Conservation (phyloP, 441 rosid genomes). For the Pelargonium exstipulatum region DNA sequence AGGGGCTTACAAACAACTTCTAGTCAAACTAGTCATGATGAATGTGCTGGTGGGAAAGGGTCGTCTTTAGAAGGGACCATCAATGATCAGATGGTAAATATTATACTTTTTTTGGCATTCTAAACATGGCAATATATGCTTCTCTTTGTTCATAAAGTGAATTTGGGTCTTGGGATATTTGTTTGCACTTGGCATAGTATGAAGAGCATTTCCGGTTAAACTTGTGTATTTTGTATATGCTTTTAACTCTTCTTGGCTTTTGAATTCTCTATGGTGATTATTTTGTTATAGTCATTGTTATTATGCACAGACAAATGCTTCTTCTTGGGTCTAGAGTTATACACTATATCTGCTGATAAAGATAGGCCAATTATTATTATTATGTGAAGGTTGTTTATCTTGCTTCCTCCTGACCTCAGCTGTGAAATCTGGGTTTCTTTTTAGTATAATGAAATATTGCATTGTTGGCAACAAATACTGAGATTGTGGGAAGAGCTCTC, state of each 20-base stretch:
- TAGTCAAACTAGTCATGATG: constrained; percentile 58
- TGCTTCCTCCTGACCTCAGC: not conserved
- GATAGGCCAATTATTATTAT: constrained; percentile 1
- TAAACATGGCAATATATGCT: constrained; percentile 1
- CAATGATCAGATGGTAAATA: constrained; percentile 51
- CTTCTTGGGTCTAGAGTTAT: not conserved
- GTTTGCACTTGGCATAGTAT: not conserved
- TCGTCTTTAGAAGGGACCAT: constrained; percentile 51
- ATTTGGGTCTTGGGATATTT: not conserved
- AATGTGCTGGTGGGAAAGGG: constrained; percentile 48
- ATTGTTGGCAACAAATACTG: not conserved
- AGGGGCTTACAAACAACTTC: constrained; percentile 58
- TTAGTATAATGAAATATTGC: not conserved
- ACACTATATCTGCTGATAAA: not conserved
- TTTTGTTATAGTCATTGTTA: not conserved
- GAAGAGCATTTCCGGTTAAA: not conserved
- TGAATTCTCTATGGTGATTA: not conserved
- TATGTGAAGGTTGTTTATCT: not conserved
- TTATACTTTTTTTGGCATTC: constrained; percentile 13
- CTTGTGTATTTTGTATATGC: not conserved
- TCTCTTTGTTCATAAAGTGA: not conserved
- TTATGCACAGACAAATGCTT: not conserved
- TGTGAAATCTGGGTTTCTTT: not conserved
- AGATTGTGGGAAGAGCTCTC: too few species aligned
- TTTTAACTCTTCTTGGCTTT: not conserved